Conservation (phyloP, 768 basidiomycete species). For the Rhizopogon rudus region DNA sequence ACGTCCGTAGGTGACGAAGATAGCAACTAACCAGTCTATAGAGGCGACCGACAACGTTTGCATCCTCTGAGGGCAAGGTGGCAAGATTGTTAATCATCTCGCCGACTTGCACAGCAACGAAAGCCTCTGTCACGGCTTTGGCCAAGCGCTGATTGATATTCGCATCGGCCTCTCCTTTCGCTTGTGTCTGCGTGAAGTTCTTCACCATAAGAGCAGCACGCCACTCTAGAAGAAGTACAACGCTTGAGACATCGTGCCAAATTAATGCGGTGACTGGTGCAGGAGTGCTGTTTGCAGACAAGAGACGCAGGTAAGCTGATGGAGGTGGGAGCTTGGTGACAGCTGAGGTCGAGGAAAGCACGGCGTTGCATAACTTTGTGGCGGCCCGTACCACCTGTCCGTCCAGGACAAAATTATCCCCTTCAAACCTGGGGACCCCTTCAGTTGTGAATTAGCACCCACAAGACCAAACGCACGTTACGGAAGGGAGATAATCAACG, state of each 20-base stretch:
- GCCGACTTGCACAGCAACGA: constrained; percentile 52
- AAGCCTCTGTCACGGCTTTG: constrained; percentile 65
- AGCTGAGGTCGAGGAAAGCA: constrained; percentile 42
- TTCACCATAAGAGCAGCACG: constrained; percentile 60
- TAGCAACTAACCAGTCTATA: constrained; percentile 23
- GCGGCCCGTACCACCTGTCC: constrained; percentile 71
- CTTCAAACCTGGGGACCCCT: constrained; percentile 50
- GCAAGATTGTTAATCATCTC: constrained; percentile 36
- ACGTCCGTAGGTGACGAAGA: neutral
- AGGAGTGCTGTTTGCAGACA: constrained; percentile 22
- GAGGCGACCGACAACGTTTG: constrained; percentile 15
- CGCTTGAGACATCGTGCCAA: constrained; percentile 34
- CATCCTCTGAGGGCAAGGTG: constrained; percentile 13
- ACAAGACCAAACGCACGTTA: constrained; percentile 41
- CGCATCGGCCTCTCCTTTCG: constrained; percentile 35
- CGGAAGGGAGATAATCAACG: constrained; percentile 59
- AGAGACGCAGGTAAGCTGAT: constrained; percentile 48
- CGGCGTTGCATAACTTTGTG: constrained; percentile 46
- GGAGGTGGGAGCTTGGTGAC: constrained; percentile 6
- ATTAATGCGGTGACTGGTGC: constrained; percentile 18
- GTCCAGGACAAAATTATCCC: constrained; percentile 76
- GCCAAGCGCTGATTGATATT: constrained; percentile 54
- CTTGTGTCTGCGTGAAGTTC: constrained; percentile 30
- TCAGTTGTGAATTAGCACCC: neutral
- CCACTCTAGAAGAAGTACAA: constrained; percentile 54